Evolutionary conservation across 1,139 yeast genomes (phyloP), one percentile per base, ranked within the genome.

Genomic region (Candida glucosophila): DNA sequence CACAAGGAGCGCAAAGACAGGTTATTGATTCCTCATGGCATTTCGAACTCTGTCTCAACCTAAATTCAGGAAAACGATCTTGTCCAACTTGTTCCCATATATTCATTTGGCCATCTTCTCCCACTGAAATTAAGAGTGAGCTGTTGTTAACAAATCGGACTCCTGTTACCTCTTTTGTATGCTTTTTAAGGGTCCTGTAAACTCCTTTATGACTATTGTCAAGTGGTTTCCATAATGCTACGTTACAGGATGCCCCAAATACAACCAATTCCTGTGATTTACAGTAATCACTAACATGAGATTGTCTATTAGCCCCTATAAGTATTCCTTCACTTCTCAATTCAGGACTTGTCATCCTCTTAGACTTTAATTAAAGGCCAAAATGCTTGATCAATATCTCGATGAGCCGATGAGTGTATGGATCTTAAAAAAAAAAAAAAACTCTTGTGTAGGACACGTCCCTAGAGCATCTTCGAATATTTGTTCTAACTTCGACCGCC

Each of bases 281-380:
- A 35, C 64, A 60, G 43, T 67, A 72, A 41, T 77, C 92, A 7
- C 82, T 70, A 4, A 73, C 77, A 39, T 69, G 73, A 7, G 80
- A 67, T 41, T 80, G 88, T 36, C 73, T 70, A 46, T 85, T 85
- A 17, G 88, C 92, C 5, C 95, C 96, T 10, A 77, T 62, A 39
- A 83, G 77, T 6, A 78, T 59, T 22, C 80, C 81, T 31, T 76
- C 80, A 29, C 58, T n/a, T n/a, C n/a, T n/a, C n/a, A n/a, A n/a
- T n/a, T n/a, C n/a, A n/a, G n/a, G n/a, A n/a, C n/a, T n/a, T n/a
- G n/a, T n/a, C n/a, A n/a, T n/a, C n/a, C n/a, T n/a, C n/a, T n/a
- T n/a, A n/a, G n/a, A n/a, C n/a, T n/a, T n/a, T n/a, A n/a, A n/a
- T n/a, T n/a, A n/a, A n/a, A n/a, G n/a, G n/a, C n/a, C n/a, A n/a